phyloP scores from a whole-genome alignment of 2,329 filamentous ascomycete genomes.

The Acephala macrosclerotiorum region DNA sequence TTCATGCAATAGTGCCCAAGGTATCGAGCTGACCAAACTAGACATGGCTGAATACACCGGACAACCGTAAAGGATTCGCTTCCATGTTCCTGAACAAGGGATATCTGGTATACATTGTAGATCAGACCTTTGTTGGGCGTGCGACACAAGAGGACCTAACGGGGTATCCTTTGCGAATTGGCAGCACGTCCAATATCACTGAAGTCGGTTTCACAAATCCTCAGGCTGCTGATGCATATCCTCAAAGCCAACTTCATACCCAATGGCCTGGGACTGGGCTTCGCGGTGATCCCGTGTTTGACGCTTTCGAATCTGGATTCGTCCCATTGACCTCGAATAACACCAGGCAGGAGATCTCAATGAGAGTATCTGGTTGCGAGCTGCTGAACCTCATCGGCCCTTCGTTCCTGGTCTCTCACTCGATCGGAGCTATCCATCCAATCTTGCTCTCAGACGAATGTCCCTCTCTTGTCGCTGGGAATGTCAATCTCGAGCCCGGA shows the following conservation, averaged over 20 bases:
- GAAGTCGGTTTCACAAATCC: slow-evolving; percentile 37
- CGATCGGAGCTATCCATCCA: slow-evolving; percentile 37
- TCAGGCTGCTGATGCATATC: slow-evolving; percentile 30
- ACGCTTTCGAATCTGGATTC: slow-evolving; percentile 43
- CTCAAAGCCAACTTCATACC: slow-evolving; percentile 46
- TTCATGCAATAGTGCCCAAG: background rate
- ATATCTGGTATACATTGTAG: slow-evolving; percentile 52
- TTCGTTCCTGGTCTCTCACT: slow-evolving; percentile 45
- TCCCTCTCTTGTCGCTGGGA: slow-evolving; percentile 39
- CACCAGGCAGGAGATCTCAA: slow-evolving; percentile 40
- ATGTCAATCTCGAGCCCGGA: slow-evolving; percentile 41
- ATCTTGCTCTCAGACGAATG: slow-evolving; percentile 42
- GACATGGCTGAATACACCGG: slow-evolving; percentile 54
- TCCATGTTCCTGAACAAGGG: slow-evolving; percentile 53
- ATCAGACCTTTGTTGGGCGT: slow-evolving; percentile 36
- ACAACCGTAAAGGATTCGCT: slow-evolving; percentile 54
- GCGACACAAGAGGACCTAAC: slow-evolving; percentile 33
- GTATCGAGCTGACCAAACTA: slow-evolving; percentile 22
- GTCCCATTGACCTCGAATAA: slow-evolving; percentile 42
- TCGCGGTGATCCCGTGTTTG: slow-evolving; percentile 43
- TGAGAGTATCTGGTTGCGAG: slow-evolving; percentile 42
- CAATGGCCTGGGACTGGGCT: slow-evolving; percentile 48
- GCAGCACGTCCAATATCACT: slow-evolving; percentile 30
- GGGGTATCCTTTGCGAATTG: slow-evolving; percentile 35
- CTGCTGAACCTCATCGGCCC: slow-evolving; percentile 42